Percentiles rank a stretch among this genome's conserved stretches.
These are phyloP conservation scores for Ogataea hybrid DNA, from an alignment of 1,139 yeast genomes.

Conservation along the genomic window DNA sequence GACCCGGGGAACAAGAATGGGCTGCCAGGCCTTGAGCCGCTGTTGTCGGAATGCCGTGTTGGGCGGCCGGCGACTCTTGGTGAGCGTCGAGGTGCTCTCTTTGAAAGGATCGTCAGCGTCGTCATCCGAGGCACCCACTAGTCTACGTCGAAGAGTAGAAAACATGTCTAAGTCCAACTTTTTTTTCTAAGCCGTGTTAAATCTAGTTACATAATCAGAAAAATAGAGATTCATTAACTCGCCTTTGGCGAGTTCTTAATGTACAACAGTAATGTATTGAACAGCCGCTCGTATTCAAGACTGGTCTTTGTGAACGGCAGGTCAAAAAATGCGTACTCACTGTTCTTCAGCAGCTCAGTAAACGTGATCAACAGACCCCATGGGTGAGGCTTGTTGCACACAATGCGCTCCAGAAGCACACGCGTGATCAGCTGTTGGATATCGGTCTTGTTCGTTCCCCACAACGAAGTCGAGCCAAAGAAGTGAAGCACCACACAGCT, in stretches of 20 bases:
- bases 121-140: conserved; percentile 15
- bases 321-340: conserved; percentile 69
- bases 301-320: conserved; percentile 70
- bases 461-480: conserved; percentile 57
- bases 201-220: conserved; percentile 1
- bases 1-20: conserved; percentile 72
- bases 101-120: conserved; percentile 24
- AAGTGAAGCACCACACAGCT: conserved; percentile 67
- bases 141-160: conserved; percentile 22
- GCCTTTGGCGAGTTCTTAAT: conserved; percentile 17
- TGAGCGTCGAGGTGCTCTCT: conserved; percentile 31
- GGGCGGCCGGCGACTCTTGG: conserved; percentile 63
- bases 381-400: conserved; percentile 93
- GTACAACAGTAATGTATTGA: conserved; percentile 51
- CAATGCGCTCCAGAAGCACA: conserved; percentile 78
- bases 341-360: conserved; percentile 71
- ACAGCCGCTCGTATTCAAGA: conserved; percentile 61
- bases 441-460: conserved; percentile 48
- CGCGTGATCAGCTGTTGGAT: conserved; percentile 85
- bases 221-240: conserved; percentile 1
- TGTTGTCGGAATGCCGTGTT: conserved; percentile 83
- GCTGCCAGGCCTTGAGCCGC: conserved; percentile 79
- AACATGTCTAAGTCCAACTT: conserved; percentile 14
- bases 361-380: conserved; percentile 93
- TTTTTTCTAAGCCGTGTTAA: conserved; percentile 1